phyloP scores from a whole-genome alignment of 2,329 filamentous ascomycete genomes.

The Calonectria hongkongensis region DNA sequence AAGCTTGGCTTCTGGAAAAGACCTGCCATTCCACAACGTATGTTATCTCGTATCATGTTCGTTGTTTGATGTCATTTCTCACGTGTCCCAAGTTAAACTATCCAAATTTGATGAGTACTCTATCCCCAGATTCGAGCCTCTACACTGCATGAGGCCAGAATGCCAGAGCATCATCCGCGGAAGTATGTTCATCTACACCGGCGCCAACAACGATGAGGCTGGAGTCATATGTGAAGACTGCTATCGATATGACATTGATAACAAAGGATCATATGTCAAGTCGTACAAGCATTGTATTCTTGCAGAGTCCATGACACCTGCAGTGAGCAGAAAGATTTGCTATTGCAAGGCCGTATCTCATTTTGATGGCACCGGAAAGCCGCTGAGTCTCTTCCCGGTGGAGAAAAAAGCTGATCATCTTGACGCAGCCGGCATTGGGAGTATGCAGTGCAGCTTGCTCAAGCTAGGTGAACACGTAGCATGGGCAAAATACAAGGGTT shows the following conservation, averaged over 20 bases:
- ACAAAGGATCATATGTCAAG: not conserved
- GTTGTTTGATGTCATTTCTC: not conserved
- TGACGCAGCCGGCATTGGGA: slow-evolving; percentile 4
- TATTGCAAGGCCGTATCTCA: slow-evolving; percentile 6
- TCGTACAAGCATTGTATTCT: slow-evolving; percentile 6
- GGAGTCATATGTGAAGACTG: slow-evolving; percentile 10
- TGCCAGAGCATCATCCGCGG: not conserved
- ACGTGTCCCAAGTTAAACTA: not conserved
- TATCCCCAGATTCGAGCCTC: slow-evolving; percentile 8
- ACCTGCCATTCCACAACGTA: slow-evolving; percentile 12
- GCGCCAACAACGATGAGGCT: not conserved
- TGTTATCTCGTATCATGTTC: not conserved
- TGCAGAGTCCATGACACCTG: slow-evolving; percentile 5
- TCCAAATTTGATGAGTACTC: slow-evolving; percentile 20
- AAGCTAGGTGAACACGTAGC: slow-evolving; percentile 7
- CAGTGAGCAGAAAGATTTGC: slow-evolving; percentile 18
- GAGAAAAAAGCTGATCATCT: not conserved
- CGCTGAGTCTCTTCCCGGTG: slow-evolving; percentile 6
- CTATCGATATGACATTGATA: not conserved
- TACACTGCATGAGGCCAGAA: slow-evolving; percentile 12
- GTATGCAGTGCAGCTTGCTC: slow-evolving; percentile 18
- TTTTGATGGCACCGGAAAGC: slow-evolving; percentile 5
- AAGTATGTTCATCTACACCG: slow-evolving; percentile 8
- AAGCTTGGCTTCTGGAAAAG: slow-evolving; percentile 21
- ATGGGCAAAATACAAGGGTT: slow-evolving; percentile 18